Evolutionary conservation across 441 rosid species (phyloP), one percentile per base, ranked within the genome.

Genomic region (Pelargonium citronellum): DNA sequence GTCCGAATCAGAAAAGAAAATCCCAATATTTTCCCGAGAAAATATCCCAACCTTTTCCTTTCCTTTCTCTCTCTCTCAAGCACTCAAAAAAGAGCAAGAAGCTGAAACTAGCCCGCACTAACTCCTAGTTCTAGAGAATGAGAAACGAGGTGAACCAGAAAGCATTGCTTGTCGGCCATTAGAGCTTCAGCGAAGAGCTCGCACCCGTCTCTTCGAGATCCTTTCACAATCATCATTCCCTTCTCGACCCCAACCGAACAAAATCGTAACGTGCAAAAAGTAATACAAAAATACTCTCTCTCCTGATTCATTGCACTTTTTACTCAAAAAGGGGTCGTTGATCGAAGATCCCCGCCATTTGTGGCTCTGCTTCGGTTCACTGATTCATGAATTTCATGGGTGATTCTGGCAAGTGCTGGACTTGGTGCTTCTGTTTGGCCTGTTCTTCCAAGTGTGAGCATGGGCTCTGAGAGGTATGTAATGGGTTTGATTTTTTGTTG

Each of bases 151-250:
- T 74, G 86, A 74, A 76, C 22, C 61, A 75, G 86, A 74, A 77
- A 64, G 87, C 91, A 81, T 86, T 88, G 83, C 90, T 86, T 85
- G 92, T 89, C 90, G 89, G 92, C 92, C 95, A 89, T 85, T 81
- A 81, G 80, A 91, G 82, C 86, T 83, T 83, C 87, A 80, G 16
- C 74, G 47, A 44, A 70, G 75, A 72, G 76, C 79, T 72, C 67
- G 34, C 66, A 70, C 71, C 71, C 73, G 19, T 64, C 67, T 17
- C 71, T 76, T 68, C 57, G 6, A 67, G 73, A 77, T 68, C 71
- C 63, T 58, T 66, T 66, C 44, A 63, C 37, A 39, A 51, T 58
- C 39, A 53, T 64, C 67, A 79, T 77, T 73, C 64, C 60, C 71
- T 43, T 67, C 57, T 44, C 27, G 47, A 85, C 81, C 85, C 78